Evolutionary conservation across 352 stramenopile species (phyloP).

Genomic region (Aphanomyces invadans): DNA sequence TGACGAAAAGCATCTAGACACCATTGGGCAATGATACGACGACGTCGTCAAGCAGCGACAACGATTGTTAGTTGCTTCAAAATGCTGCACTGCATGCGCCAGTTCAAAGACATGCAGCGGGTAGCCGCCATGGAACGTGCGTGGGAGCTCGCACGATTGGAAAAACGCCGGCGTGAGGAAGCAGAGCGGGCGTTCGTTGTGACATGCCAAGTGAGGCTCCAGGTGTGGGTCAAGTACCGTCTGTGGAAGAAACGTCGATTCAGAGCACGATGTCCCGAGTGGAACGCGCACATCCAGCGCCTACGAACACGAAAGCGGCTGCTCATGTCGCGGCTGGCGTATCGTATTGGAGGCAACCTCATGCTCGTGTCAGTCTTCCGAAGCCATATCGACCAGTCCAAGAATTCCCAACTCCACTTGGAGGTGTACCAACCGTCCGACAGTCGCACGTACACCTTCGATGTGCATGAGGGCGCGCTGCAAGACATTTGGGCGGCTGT

Average conservation of each 20-base stretch:
- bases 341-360: background rate
- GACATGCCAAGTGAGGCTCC: background rate
- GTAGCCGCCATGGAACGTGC: background rate
- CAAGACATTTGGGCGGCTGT: conserved; percentile 1
- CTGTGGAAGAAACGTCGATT: background rate
- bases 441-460: background rate
- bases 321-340: background rate
- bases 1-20: conserved; percentile 5
- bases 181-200: background rate
- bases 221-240: conserved; percentile 9
- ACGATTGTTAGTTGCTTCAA: background rate
- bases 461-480: conserved; percentile 1
- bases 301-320: background rate
- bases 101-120: background rate
- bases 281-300: conserved; percentile 7
- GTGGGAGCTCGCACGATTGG: background rate
- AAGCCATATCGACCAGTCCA: conserved; percentile 16
- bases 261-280: conserved; percentile 10
- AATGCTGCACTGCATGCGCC: background rate
- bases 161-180: background rate
- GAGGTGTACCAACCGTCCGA: background rate
- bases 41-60: background rate
- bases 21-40: conserved; percentile 12
- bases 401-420: conserved; percentile 3
- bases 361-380: conserved; percentile 16